These are phyloP conservation scores for Geotrichum ghanense DNA, from an alignment of 805 yeast species.

Conservation along the genomic window DNA sequence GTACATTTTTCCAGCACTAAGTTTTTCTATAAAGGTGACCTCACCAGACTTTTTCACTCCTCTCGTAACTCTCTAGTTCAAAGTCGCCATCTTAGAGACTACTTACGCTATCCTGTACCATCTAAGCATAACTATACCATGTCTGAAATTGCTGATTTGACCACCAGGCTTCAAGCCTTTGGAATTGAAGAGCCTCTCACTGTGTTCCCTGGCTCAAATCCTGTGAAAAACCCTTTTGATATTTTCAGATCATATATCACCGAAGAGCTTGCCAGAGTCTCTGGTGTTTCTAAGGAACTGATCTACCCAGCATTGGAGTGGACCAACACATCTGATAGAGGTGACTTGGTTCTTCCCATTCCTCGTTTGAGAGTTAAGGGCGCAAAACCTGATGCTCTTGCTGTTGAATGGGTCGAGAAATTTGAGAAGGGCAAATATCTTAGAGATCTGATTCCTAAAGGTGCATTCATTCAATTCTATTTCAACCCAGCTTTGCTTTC, in stretches of 20 bases:
- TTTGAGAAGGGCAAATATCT: slow-evolving; percentile 67
- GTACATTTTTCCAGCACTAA: too few species aligned
- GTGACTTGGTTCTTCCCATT: slow-evolving; percentile 84
- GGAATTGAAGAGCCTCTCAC: slow-evolving; percentile 9
- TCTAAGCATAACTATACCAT: not conserved
- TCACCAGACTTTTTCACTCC: too few species aligned
- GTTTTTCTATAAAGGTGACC: too few species aligned
- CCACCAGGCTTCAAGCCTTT: slow-evolving; percentile 4
- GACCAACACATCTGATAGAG: slow-evolving; percentile 77
- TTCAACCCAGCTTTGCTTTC: slow-evolving; percentile 57
- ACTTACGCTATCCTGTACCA: not conserved
- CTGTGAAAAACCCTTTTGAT: slow-evolving; percentile 73
- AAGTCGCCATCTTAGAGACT: not conserved
- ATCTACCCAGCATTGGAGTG: slow-evolving; percentile 83
- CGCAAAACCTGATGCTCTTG: slow-evolving; percentile 68
- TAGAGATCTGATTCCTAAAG: slow-evolving; percentile 65
- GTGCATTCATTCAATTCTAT: slow-evolving; percentile 85
- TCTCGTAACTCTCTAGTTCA: too few species aligned
- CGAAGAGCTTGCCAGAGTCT: slow-evolving; percentile 57
- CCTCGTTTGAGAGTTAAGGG: slow-evolving; percentile 82
- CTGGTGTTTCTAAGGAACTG: slow-evolving; percentile 57
- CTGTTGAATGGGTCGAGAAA: slow-evolving; percentile 63
- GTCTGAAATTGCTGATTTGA: slow-evolving; percentile 1
- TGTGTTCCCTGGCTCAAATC: slow-evolving; percentile 44
- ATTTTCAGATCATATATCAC: slow-evolving; percentile 83